Evolutionary conservation across 1,139 yeast species (phyloP).

Genomic region (Scheffersomyces cryptocercus): DNA sequence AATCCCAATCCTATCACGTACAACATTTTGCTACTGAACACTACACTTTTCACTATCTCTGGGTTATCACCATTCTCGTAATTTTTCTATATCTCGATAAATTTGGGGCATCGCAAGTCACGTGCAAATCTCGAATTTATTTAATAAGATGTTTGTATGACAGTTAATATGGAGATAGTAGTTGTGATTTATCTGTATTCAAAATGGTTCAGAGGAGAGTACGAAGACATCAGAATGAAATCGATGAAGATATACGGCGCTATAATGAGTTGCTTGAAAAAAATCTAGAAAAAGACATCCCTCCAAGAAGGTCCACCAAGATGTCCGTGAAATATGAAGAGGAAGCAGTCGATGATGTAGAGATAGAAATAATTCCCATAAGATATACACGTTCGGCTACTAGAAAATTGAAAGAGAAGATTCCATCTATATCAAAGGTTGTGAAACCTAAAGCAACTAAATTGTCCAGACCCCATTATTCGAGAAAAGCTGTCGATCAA

Average conservation of each 20-base stretch:
- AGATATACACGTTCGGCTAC: background rate
- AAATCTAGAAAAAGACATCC: slow-evolving; percentile 26
- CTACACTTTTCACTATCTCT: no score
- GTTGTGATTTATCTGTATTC: no score
- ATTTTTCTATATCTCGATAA: no score
- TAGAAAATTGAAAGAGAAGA: background rate
- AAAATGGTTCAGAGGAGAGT: slow-evolving; percentile 2
- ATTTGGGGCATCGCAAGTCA: slow-evolving; percentile 1
- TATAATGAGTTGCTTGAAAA: slow-evolving; percentile 19
- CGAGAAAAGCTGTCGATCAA: no score
- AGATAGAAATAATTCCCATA: background rate
- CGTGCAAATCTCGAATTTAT: slow-evolving; percentile 5
- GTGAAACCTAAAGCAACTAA: no score
- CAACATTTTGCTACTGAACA: slow-evolving; percentile 51
- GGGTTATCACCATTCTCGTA: no score
- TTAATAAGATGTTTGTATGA: no score
- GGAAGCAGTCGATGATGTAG: background rate
- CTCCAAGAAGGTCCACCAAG: slow-evolving; percentile 19
- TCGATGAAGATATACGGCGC: slow-evolving; percentile 19
- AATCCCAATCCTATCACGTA: slow-evolving; percentile 91
- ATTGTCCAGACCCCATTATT: no score
- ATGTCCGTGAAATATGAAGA: background rate
- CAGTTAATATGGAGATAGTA: no score
- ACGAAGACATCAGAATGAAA: slow-evolving; percentile 12
- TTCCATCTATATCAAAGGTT: background rate